A percentile compares a stretch with the other conserved stretches of the same genome.
These are phyloP conservation scores for Eragrostis curvula DNA, from an alignment of 176 grass and related monocot species.

Conservation along the genomic window DNA sequence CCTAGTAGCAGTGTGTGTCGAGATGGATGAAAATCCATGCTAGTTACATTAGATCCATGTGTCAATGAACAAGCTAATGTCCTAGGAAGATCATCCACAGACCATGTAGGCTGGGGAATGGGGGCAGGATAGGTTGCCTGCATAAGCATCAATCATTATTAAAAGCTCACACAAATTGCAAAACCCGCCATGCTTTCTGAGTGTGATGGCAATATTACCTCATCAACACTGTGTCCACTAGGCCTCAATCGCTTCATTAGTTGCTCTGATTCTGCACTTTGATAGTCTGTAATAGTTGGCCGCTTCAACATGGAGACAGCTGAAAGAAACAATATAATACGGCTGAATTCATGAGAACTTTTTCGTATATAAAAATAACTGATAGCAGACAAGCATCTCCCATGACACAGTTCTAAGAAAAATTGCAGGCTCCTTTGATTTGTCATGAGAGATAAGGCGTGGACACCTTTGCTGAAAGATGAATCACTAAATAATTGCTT, in stretches of 20 bases:
- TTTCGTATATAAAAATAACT: neutral
- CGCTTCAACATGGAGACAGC: constrained; percentile 80
- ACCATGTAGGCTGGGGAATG: constrained; percentile 73
- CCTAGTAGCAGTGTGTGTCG: constrained; percentile 90
- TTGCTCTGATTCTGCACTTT: constrained; percentile 89
- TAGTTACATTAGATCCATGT: constrained; percentile 85
- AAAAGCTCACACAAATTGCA: constrained; percentile 35
- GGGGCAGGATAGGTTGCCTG: constrained; percentile 84
- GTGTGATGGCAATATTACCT: constrained; percentile 60
- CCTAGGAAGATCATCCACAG: constrained; percentile 90
- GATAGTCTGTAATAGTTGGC: constrained; percentile 85
- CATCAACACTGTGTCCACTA: constrained; percentile 70
- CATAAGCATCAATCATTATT: constrained; percentile 37
- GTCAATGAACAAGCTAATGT: constrained; percentile 70
- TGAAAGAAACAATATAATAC: constrained; percentile 44
- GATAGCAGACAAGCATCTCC: constrained; percentile 1
- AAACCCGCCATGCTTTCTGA: constrained; percentile 19
- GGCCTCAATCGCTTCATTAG: constrained; percentile 93
- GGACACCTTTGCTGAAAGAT: constrained; percentile 13
- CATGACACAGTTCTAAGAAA: constrained; percentile 11
- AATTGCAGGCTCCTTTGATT: constrained; percentile 3
- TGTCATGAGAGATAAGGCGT: constrained; percentile 1
- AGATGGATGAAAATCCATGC: constrained; percentile 96
- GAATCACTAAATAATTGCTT: constrained; percentile 10
- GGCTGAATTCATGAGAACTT: constrained; percentile 31